Base-by-base conservation (phyloP, 371 early-diverging fungal genomes). In the Rhizopus stolonifer region DNA sequence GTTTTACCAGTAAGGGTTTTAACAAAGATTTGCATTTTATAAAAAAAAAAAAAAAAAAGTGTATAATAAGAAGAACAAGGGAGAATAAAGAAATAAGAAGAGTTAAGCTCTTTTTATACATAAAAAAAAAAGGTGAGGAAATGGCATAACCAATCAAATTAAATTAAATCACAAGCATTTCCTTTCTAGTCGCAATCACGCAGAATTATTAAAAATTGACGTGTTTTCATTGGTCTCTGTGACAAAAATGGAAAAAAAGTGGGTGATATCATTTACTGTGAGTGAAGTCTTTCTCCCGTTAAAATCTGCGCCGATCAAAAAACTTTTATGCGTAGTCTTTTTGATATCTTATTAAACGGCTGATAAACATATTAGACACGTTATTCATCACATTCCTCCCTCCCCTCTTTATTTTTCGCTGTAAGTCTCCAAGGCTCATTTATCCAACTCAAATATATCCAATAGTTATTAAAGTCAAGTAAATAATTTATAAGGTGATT, bases 1-100 rank as follows among this genome's bases (percentile, higher is more conserved):
- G 88, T 89, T 73, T 91, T 91, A 23, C 92, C 93, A 54, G 88
- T 89, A 22, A 90, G 80, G 52, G 89, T 92, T 83, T 93, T 88
- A 49, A 89, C 88, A 64, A 89, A 90, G 55, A 88, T 89, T 69
- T 90, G 90, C 91, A 92, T 90, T 51, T 19, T 19, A 2, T 19
- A 43, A 29, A 18, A n/a, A 45, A 17, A 29, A 45, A 25, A 25
- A 45, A 3, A 15, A 19, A 14, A 15, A n/a, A 45, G 25, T 22
- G 21, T 9, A 22, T 14, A 42, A 42, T 9, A 13, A 23, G 21
- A 42, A 42, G 18, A 36, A 36, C 11, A 15, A 36, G 15, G 15
- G 15, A 36, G 36, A 36, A 15, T n/a, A 36, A 36, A 11, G 15
- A 19, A 21, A 21, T 1, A 42, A 42, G 1, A 21, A 42, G 15